A percentile compares a stretch with the other conserved stretches of the same genome.
These are phyloP conservation scores for Eragrostis nindensis DNA, from an alignment of 176 grass and related monocot species.

Conservation along the genomic window DNA sequence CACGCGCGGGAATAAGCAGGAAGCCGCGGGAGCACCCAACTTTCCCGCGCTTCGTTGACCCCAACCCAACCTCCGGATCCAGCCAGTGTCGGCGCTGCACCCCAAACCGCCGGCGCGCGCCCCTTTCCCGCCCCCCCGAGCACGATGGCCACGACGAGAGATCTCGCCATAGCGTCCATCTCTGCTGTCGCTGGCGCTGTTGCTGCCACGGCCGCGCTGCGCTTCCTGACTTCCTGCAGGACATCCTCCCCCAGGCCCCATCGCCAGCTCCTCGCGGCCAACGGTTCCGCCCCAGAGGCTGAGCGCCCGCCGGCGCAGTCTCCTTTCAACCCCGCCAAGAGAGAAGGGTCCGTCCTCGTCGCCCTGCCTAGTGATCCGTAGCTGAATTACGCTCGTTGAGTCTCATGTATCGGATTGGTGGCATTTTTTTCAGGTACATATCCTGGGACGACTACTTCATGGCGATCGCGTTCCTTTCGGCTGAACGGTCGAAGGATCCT, in stretches of 20 bases:
- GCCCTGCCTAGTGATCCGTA: neutral
- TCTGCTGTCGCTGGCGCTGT: slow-evolving; percentile 67
- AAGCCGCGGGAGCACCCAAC: neutral
- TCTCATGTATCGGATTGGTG: neutral
- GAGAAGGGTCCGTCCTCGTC: slow-evolving; percentile 57
- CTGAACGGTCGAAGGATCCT: slow-evolving; percentile 93
- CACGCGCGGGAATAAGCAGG: slow-evolving; percentile 4
- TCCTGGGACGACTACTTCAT: slow-evolving; percentile 99
- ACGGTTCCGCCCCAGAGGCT: slow-evolving; percentile 38
- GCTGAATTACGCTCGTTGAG: slow-evolving; percentile 15
- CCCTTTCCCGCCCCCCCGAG: neutral
- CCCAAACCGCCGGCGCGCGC: neutral
- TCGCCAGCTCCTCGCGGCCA: slow-evolving; percentile 22
- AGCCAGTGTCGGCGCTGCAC: slow-evolving; percentile 1
- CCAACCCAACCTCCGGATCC: neutral
- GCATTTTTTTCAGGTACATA: slow-evolving; percentile 67
- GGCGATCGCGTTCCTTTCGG: slow-evolving; percentile 96
- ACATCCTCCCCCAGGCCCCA: slow-evolving; percentile 16
- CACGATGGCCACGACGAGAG: slow-evolving; percentile 61
- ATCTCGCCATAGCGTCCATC: slow-evolving; percentile 61
- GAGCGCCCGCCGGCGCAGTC: slow-evolving; percentile 40
- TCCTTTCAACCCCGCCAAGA: slow-evolving; percentile 74
- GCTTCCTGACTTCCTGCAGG: slow-evolving; percentile 48
- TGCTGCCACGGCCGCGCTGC: slow-evolving; percentile 48
- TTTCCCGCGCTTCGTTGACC: slow-evolving; percentile 37